Evolutionary conservation across 2,329 filamentous ascomycete species (phyloP).

Genomic region (Neodidymelliopsis sp.): DNA sequence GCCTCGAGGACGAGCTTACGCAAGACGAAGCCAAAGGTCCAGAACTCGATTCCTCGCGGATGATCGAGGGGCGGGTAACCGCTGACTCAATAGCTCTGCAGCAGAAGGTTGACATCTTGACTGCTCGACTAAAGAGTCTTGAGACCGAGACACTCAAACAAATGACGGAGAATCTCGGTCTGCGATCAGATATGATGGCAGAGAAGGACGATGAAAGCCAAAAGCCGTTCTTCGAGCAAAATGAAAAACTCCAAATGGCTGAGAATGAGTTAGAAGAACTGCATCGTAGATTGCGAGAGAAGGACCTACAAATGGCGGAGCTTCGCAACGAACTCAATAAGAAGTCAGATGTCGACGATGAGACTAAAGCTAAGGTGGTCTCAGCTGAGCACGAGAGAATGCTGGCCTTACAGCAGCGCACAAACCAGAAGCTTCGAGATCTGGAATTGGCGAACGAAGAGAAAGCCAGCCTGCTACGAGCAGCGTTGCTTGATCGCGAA

Average conservation of each 20-base stretch:
- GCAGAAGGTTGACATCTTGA: constrained; percentile 51
- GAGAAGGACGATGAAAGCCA: constrained; percentile 46
- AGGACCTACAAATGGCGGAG: constrained; percentile 46
- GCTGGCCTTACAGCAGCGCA: constrained; percentile 43
- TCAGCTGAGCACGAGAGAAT: constrained; percentile 48
- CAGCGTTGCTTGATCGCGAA: constrained; percentile 44
- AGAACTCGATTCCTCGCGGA: constrained; percentile 33
- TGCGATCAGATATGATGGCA: constrained; percentile 48
- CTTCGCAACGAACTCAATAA: constrained; percentile 48
- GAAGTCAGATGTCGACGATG: constrained; percentile 42
- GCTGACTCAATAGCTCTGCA: constrained; percentile 49
- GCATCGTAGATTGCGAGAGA: constrained; percentile 43
- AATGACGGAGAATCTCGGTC: constrained; percentile 51
- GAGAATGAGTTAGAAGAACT: constrained; percentile 48
- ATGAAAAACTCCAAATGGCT: constrained; percentile 46
- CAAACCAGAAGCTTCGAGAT: constrained; percentile 44
- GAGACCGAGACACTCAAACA: constrained; percentile 53
- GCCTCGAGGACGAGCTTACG: constrained; percentile 52
- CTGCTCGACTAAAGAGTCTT: constrained; percentile 45
- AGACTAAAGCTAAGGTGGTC: constrained; percentile 37
- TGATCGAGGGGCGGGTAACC: constrained; percentile 35
- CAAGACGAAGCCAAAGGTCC: constrained; percentile 37
- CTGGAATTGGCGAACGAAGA: constrained; percentile 48
- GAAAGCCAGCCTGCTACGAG: constrained; percentile 43
- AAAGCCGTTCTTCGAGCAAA: constrained; percentile 50